Evolutionary conservation across 352 stramenopile species (phyloP).

Genomic region (Nothophytophthora sp.): DNA sequence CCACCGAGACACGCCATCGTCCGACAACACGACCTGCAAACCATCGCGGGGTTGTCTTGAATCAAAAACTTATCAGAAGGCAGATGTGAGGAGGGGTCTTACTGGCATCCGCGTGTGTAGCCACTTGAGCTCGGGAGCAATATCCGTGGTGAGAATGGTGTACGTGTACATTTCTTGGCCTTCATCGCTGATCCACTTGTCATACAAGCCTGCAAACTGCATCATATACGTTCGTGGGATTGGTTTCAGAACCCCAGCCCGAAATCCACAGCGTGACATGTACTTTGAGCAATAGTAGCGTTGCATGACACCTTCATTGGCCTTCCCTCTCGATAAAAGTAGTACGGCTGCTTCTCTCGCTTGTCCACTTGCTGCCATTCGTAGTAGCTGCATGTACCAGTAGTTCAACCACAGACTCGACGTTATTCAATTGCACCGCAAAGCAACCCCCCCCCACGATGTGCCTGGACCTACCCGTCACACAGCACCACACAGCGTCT

Average conservation of each 20-base stretch:
- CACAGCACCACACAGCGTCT: constrained; percentile 84
- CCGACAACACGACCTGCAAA: constrained; percentile 73
- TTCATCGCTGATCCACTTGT: constrained; percentile 70
- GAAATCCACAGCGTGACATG: background rate
- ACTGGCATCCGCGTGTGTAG: constrained; percentile 89
- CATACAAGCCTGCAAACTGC: constrained; percentile 87
- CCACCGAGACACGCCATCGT: constrained; percentile 62
- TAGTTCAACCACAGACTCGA: too few species aligned
- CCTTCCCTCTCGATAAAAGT: constrained; percentile 55
- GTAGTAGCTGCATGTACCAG: constrained; percentile 86
- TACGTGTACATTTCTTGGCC: constrained; percentile 80
- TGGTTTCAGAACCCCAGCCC: background rate
- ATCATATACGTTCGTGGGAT: too few species aligned
- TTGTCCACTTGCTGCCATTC: constrained; percentile 91
- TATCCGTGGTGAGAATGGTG: constrained; percentile 86
- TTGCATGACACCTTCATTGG: constrained; percentile 78
- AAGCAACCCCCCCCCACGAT: too few species aligned
- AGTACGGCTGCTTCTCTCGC: constrained; percentile 91
- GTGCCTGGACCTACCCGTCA: constrained; percentile 71
- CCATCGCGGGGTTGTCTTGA: too few species aligned
- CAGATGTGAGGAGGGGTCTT: background rate
- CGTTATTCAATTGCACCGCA: too few species aligned
- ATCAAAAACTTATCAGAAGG: too few species aligned
- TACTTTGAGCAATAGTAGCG: too few species aligned
- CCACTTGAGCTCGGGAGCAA: constrained; percentile 69